Base-by-base conservation (phyloP, 2,329 filamentous ascomycete species). In the Fonsecaea erecta region DNA sequence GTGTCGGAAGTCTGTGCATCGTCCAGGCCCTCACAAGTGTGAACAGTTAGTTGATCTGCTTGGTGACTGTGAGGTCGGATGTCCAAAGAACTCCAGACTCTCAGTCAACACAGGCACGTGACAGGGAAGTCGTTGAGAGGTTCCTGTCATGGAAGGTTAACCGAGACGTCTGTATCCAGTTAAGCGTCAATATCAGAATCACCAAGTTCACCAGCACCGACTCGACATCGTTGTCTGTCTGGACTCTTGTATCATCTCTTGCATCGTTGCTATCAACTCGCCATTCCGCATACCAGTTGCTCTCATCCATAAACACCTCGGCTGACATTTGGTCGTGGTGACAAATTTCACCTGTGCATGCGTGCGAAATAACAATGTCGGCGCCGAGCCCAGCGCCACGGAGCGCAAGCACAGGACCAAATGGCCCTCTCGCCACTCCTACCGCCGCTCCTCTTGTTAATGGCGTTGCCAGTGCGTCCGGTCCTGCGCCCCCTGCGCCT, bases 311-410 rank as follows among this genome's bases (percentile, higher is more conserved):
- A 21, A 11, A 24, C 34, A 35, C 21, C 28, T 34, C 16, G 8
- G 12, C 21, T 24, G 43, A 24, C 7, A 12, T 8, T 12, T 53
- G 5, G 18, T 53, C 28, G 21, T 37, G 34, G 37, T 24, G 32
- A 26, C n/a, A 12, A 28, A n/a, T 57, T 8, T 32, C 32, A 16
- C 34, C 35, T 18, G 30, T 62, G 64, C 62, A 68, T 67, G 67
- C 68, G 18, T 61, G 37, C 51, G 52, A 30, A 55, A 54, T 54
- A 68, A 71, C 66, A 46, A 82, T 82, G 79, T 81, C 80, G 68
- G 79, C 79, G 67, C 79, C 80, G 59, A 82, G 79, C 75, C 79
- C 82, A 78, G 78, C 77, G 65, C 79, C 81, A 46, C 77, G 80
- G 69, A 79, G 79, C 73, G 77, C 77, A 63, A 82, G 79, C 71